Base-by-base conservation (phyloP, 2,329 filamentous ascomycete species). In the Diaporthe sp. region DNA sequence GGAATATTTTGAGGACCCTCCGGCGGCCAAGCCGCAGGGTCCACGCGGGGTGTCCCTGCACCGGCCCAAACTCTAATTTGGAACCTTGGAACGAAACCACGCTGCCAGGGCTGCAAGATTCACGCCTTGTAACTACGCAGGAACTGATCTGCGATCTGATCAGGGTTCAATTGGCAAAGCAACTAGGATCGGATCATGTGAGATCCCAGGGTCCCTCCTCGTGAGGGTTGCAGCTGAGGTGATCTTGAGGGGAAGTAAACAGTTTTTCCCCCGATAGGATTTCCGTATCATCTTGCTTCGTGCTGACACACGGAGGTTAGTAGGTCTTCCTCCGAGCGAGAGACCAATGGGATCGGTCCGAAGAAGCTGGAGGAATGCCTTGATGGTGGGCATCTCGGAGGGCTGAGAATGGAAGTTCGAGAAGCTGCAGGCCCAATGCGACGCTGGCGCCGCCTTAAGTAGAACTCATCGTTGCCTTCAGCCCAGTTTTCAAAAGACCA, bases 91-190 rank as follows among this genome's bases (percentile, higher is more conserved):
- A 67, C 46, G 46, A 39, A 39, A 53, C 46, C 22, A 68, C 46
- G 22, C 46, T 67, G 42, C 42, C 61, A 67, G 61, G 61, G 61
- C 42, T 34, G 42, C 61, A 65, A 22, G 60, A 51, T 51, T 49
- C 22, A 37, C 42, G 42, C 42, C 42, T 31, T 42, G 31, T 13
- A 37, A 37, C 46, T 25, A 7, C 15, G 65, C 65, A 68, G 46
- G 65, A 68, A 68, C 65, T 53, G 65, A 68, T 68, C 65, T 68
- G 44, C 62, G 49, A 68, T 68, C 65, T 39, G 25, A 53, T 68
- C 65, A 37, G 34, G 46, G 34, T 53, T 68, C 5, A 28, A 42
- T 22, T 68, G 19, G 62, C 15, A 37, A 37, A 7, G 46, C 37
- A 10, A 17, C 65, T 10, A 28, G 46, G 65, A 39, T 39, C 31